These are phyloP conservation scores for Tuber microsphaerosporum DNA, from an alignment of 495 filamentous ascomycete species.

Conservation along the genomic window DNA sequence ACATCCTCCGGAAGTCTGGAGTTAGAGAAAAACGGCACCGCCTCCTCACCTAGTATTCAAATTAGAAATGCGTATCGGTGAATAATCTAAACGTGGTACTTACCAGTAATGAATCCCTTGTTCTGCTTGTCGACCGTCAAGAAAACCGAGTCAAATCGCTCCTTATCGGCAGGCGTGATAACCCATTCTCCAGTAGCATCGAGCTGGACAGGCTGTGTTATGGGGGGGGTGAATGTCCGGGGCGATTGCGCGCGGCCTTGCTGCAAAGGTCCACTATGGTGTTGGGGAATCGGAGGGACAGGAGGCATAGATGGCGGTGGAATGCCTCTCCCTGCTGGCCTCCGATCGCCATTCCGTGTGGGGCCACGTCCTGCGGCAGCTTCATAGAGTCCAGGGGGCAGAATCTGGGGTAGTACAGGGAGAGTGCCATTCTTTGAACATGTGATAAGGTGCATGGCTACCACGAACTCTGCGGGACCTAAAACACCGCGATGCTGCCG, in stretches of 20 bases:
- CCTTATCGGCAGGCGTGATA: constrained; percentile 73
- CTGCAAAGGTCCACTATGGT: constrained; percentile 56
- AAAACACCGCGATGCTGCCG: constrained; percentile 83
- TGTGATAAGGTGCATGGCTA: constrained; percentile 93
- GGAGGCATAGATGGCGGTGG: constrained; percentile 45
- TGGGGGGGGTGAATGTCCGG: constrained; percentile 39
- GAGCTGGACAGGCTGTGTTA: constrained; percentile 29
- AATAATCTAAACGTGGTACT: not conserved
- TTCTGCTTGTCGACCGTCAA: constrained; percentile 69
- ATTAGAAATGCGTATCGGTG: not conserved
- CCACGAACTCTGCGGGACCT: constrained; percentile 87
- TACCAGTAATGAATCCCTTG: constrained; percentile 71
- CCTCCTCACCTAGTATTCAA: constrained; percentile 59
- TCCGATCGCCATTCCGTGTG: constrained; percentile 45
- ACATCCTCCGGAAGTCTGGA: constrained; percentile 82
- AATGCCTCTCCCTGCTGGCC: constrained; percentile 32
- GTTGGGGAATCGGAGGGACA: constrained; percentile 59
- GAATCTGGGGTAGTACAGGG: constrained; percentile 66
- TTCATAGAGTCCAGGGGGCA: constrained; percentile 84
- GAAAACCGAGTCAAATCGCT: constrained; percentile 76
- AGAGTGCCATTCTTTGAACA: constrained; percentile 79
- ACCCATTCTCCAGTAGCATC: constrained; percentile 54
- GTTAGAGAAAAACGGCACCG: constrained; percentile 89
- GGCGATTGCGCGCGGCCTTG: constrained; percentile 40
- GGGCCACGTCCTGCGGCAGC: constrained; percentile 69